Percentiles rank a stretch among this genome's conserved stretches.
phyloP scores from a whole-genome alignment of 2,329 filamentous ascomycete genomes.

The Epichloe sp. region DNA sequence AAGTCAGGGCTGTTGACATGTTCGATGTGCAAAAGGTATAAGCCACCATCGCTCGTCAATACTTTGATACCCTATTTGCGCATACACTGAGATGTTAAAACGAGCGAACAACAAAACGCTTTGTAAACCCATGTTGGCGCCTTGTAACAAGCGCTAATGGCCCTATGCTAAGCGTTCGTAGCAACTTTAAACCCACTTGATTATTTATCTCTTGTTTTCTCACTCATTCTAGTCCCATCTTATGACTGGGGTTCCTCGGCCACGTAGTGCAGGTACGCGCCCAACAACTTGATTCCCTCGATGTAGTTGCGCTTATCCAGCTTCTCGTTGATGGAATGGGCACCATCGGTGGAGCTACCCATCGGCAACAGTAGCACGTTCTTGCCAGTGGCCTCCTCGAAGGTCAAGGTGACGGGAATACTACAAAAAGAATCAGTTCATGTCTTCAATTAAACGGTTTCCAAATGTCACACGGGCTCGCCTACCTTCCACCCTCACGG shows the following conservation, averaged over 20 bases:
- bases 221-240: slow-evolving; percentile 1
- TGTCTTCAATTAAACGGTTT: background rate
- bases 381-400: slow-evolving; percentile 96
- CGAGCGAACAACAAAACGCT: background rate
- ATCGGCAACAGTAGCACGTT: slow-evolving; percentile 92
- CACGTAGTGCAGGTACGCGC: slow-evolving; percentile 91
- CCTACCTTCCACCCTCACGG: slow-evolving; percentile 78
- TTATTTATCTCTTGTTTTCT: background rate
- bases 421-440: slow-evolving; percentile 27
- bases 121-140: background rate
- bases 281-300: slow-evolving; percentile 90
- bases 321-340: slow-evolving; percentile 98
- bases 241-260: slow-evolving; percentile 62
- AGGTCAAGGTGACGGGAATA: slow-evolving; percentile 92
- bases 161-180: background rate
- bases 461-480: slow-evolving; percentile 4
- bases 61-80: no score
- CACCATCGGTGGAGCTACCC: slow-evolving; percentile 92
- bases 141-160: background rate
- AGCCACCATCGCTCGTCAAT: no score
- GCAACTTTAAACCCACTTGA: background rate
- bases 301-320: slow-evolving; percentile 96
- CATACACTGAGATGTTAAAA: no score
- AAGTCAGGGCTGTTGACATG: no score
- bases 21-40: no score